phyloP scores from a whole-genome alignment of 2,329 filamentous ascomycete species.

The Ophioceras dolichostomum region DNA sequence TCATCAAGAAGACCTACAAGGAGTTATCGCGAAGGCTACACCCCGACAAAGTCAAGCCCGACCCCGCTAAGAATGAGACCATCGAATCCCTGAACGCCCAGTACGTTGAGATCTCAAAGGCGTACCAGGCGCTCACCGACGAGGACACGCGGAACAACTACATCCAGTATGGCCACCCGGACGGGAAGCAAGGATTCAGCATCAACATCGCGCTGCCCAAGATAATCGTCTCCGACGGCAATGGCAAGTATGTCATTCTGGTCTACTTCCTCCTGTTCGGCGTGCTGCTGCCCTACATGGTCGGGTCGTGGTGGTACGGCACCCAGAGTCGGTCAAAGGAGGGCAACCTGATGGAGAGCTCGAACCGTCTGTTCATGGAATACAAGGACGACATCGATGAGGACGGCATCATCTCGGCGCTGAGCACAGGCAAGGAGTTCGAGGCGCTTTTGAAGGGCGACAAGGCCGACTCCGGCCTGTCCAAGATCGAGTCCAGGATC shows the following conservation, averaged over 20 bases:
- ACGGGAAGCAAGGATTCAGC: slow-evolving; percentile 96
- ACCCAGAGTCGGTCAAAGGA: slow-evolving; percentile 89
- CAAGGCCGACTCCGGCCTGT: slow-evolving; percentile 67
- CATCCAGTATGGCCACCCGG: slow-evolving; percentile 88
- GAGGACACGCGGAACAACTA: slow-evolving; percentile 97
- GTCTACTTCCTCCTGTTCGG: slow-evolving; percentile 83
- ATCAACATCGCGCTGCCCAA: slow-evolving; percentile 94
- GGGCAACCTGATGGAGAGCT: slow-evolving; percentile 82
- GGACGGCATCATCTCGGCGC: slow-evolving; percentile 64
- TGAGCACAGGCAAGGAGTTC: slow-evolving; percentile 82
- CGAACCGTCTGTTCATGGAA: slow-evolving; percentile 87
- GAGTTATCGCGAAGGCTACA: slow-evolving; percentile 76
- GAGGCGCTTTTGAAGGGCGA: slow-evolving; percentile 62
- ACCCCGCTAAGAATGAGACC: slow-evolving; percentile 81
- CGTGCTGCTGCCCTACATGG: slow-evolving; percentile 80
- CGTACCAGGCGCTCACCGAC: slow-evolving; percentile 94
- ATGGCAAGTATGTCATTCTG: slow-evolving; percentile 88
- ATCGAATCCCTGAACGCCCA: slow-evolving; percentile 69
- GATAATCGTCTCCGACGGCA: slow-evolving; percentile 84
- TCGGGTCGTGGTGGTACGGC: slow-evolving; percentile 98
- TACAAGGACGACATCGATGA: slow-evolving; percentile 78
- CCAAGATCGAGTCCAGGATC: slow-evolving; percentile 74
- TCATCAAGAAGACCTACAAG: slow-evolving; percentile 88
- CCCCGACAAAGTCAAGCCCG: slow-evolving; percentile 82
- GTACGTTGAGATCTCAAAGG: slow-evolving; percentile 94